Evolutionary conservation across 768 basidiomycete species (phyloP).

Genomic region (Strobilomyces confusus): DNA sequence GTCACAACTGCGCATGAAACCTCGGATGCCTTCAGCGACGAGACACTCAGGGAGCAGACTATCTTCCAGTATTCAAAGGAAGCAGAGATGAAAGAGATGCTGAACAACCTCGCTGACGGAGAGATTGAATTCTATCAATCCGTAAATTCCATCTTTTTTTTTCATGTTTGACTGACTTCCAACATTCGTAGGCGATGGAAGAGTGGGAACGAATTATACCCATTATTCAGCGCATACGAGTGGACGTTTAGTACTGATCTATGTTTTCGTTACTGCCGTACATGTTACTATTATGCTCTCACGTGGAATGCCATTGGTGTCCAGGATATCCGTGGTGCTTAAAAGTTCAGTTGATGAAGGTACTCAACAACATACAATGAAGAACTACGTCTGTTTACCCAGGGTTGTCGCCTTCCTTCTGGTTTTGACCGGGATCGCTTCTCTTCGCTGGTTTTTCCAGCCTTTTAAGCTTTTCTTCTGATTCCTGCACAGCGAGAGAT

Average conservation of each 20-base stretch:
- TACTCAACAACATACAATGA: background rate
- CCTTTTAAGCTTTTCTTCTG: conserved; percentile 55
- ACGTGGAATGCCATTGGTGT: conserved; percentile 6
- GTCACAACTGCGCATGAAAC: conserved; percentile 95
- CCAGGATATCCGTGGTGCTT: conserved; percentile 4
- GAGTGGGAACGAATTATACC: conserved; percentile 97
- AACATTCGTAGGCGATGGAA: conserved; percentile 71
- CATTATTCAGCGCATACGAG: conserved; percentile 88
- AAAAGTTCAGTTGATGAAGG: background rate
- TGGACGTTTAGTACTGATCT: conserved; percentile 63
- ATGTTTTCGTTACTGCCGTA: conserved; percentile 16
- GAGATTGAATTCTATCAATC: conserved; percentile 94
- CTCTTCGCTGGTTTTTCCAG: conserved; percentile 3
- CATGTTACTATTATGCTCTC: conserved; percentile 5
- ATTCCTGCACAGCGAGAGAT: conserved; percentile 77
- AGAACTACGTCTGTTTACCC: background rate
- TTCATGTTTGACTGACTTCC: conserved; percentile 3
- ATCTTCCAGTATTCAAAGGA: conserved; percentile 90
- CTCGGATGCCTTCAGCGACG: conserved; percentile 93
- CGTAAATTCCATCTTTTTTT: conserved; percentile 38
- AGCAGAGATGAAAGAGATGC: conserved; percentile 95
- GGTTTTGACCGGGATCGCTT: conserved; percentile 5
- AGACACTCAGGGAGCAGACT: conserved; percentile 86
- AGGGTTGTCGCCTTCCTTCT: conserved; percentile 10
- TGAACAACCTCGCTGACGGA: conserved; percentile 85